Evolutionary conservation across 306 rosid genomes (phyloP).

Genomic region (Arachis hypogaea): DNA sequence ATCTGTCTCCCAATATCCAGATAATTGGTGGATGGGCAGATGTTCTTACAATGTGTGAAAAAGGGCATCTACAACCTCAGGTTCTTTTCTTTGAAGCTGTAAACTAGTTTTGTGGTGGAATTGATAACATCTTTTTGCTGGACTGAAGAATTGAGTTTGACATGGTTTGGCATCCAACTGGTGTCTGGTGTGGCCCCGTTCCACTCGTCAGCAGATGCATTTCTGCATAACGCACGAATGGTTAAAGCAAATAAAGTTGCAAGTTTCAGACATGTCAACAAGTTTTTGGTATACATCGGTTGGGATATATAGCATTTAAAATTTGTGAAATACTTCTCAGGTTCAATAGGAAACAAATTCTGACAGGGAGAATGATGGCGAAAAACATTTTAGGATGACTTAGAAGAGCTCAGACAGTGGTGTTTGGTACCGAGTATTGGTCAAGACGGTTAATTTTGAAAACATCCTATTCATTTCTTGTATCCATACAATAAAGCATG

Average conservation of each 20-base stretch:
- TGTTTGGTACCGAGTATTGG: conserved; percentile 34
- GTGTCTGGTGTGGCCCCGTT: conserved; percentile 39
- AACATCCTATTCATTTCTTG: conserved; percentile 44
- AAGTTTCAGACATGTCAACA: conserved; percentile 42
- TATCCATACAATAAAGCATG: conserved; percentile 58
- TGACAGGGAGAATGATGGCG: conserved; percentile 45
- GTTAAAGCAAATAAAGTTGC: conserved; percentile 44
- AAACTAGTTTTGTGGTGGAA: conserved; percentile 63
- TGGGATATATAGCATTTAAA: conserved; percentile 49
- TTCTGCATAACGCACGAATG: conserved; percentile 46
- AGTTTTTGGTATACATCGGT: conserved; percentile 51
- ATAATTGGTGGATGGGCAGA: conserved; percentile 92
- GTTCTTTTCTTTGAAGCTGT: conserved; percentile 97
- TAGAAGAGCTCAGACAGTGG: conserved; percentile 48
- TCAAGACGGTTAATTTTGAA: conserved; percentile 43
- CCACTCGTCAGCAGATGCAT: conserved; percentile 38
- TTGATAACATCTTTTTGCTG: conserved; percentile 41
- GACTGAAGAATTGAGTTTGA: conserved; percentile 46
- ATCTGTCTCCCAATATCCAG: conserved; percentile 47
- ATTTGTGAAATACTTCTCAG: conserved; percentile 51
- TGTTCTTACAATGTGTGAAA: conserved; percentile 82
- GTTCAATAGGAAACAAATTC: conserved; percentile 48
- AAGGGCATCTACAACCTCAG: conserved; percentile 96
- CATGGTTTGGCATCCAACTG: conserved; percentile 40
- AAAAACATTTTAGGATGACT: conserved; percentile 37